phyloP scores from a whole-genome alignment of 495 filamentous ascomycete species.

The Penicillium soppii region DNA sequence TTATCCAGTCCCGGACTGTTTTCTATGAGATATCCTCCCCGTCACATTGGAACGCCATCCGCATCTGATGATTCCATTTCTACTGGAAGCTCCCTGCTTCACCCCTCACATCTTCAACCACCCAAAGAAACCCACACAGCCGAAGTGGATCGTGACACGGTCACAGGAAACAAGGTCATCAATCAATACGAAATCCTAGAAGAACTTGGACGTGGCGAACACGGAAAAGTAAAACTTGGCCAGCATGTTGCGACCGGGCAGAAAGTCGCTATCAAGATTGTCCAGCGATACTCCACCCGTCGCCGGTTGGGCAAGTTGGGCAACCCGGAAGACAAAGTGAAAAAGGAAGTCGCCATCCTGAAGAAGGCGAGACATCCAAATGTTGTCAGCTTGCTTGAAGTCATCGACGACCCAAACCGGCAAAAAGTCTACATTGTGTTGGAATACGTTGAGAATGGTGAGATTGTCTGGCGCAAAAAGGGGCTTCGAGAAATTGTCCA shows the following conservation, averaged over 20 bases:
- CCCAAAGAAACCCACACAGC: slow-evolving; percentile 78
- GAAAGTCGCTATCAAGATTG: slow-evolving; percentile 95
- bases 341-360: slow-evolving; percentile 93
- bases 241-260: slow-evolving; percentile 74
- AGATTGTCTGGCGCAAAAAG: slow-evolving; percentile 89
- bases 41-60: slow-evolving; percentile 38
- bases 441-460: slow-evolving; percentile 89
- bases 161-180: slow-evolving; percentile 90
- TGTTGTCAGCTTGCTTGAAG: slow-evolving; percentile 90
- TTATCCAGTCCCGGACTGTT: slow-evolving; percentile 69
- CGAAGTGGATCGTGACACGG: slow-evolving; percentile 79
- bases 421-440: slow-evolving; percentile 98
- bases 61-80: slow-evolving; percentile 48
- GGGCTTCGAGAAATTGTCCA: slow-evolving; percentile 75
- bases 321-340: slow-evolving; percentile 87
- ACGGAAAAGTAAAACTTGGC: slow-evolving; percentile 96
- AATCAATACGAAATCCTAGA: slow-evolving; percentile 97
- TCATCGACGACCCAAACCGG: slow-evolving; percentile 92
- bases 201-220: slow-evolving; percentile 91
- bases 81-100: slow-evolving; percentile 57
- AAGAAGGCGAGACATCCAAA: slow-evolving; percentile 97
- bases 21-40: slow-evolving; percentile 47
- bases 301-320: slow-evolving; percentile 78
- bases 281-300: slow-evolving; percentile 90
- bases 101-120: slow-evolving; percentile 63